Evolutionary conservation across 495 filamentous ascomycete species (phyloP).

Genomic region (Hyaloscypha finlandica): DNA sequence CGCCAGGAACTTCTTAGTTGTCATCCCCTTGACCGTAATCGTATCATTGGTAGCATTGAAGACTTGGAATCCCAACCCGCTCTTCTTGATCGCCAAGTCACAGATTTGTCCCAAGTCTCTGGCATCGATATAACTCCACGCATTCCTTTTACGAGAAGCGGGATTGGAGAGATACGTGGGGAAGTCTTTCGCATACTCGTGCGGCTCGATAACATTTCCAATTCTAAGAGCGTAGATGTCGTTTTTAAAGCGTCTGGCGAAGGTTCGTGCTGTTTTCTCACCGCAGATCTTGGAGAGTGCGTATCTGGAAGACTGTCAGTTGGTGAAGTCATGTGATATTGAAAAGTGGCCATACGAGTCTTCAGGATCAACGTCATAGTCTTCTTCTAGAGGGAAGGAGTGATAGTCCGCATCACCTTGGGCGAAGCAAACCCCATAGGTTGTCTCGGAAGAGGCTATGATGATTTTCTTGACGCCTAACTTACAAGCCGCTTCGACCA

Average conservation of each 20-base stretch:
- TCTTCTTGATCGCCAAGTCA: slow-evolving; percentile 48
- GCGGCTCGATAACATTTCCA: slow-evolving; percentile 58
- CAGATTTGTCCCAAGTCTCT: slow-evolving; percentile 62
- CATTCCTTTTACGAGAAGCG: slow-evolving; percentile 51
- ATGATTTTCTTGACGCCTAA: slow-evolving; percentile 63
- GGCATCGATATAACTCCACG: slow-evolving; percentile 63
- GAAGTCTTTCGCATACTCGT: slow-evolving; percentile 58
- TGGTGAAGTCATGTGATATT: slow-evolving; percentile 52
- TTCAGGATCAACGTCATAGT: slow-evolving; percentile 58
- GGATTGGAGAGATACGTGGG: slow-evolving; percentile 50
- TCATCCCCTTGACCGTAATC: slow-evolving; percentile 45
- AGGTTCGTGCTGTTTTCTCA: slow-evolving; percentile 56
- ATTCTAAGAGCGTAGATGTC: slow-evolving; percentile 64
- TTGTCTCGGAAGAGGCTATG: slow-evolving; percentile 57
- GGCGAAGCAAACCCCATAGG: slow-evolving; percentile 60
- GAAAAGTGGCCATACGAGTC: slow-evolving; percentile 58
- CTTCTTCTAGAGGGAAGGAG: slow-evolving; percentile 56
- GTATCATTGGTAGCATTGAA: slow-evolving; percentile 65
- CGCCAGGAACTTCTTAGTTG: slow-evolving; percentile 50
- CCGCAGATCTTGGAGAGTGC: slow-evolving; percentile 61
- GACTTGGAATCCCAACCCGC: slow-evolving; percentile 57
- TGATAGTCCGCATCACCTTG: slow-evolving; percentile 55
- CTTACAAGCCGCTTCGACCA: slow-evolving; percentile 62
- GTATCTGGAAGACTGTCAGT: slow-evolving; percentile 58
- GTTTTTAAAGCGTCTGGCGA: slow-evolving; percentile 51